These are phyloP conservation scores for Boletus coccyginus DNA, from an alignment of 768 basidiomycete genomes.

Conservation along the genomic window DNA sequence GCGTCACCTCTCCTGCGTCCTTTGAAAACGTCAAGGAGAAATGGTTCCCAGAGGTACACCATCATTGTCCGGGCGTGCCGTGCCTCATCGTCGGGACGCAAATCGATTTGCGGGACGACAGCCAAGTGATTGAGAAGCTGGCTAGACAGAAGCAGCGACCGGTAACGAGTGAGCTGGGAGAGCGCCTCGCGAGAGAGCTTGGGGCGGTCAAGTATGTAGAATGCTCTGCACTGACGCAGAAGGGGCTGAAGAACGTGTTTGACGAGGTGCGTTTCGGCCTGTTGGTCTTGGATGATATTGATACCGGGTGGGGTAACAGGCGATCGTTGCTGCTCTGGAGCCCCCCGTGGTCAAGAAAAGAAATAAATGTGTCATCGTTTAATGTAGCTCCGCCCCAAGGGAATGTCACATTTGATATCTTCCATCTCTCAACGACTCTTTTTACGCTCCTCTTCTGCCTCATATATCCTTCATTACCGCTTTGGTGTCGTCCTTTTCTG, in stretches of 20 bases:
- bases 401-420: slow-evolving; percentile 31
- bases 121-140: slow-evolving; percentile 91
- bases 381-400: slow-evolving; percentile 36
- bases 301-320: slow-evolving; percentile 39
- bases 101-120: slow-evolving; percentile 93
- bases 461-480: slow-evolving; percentile 34
- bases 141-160: slow-evolving; percentile 95
- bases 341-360: slow-evolving; percentile 88
- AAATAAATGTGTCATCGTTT: slow-evolving; percentile 83
- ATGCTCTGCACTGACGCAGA: slow-evolving; percentile 98
- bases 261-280: slow-evolving; percentile 75
- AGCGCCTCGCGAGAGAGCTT: slow-evolving; percentile 92
- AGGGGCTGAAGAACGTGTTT: slow-evolving; percentile 99
- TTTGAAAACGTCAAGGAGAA: slow-evolving; percentile 99
- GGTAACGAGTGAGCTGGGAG: slow-evolving; percentile 83
- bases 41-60: slow-evolving; percentile 99
- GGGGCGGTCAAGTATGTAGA: slow-evolving; percentile 99
- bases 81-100: slow-evolving; percentile 99
- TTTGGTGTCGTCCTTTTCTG: slow-evolving; percentile 19
- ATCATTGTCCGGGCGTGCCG: slow-evolving; percentile 98
- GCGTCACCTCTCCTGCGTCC: slow-evolving; percentile 95
- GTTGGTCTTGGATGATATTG: slow-evolving; percentile 4
- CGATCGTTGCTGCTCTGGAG: slow-evolving; percentile 97
- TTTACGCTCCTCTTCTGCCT: slow-evolving; percentile 29
- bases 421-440: slow-evolving; percentile 35